A percentile compares a stretch with the other conserved stretches of the same genome.
phyloP scores from a whole-genome alignment of 2,329 filamentous ascomycete genomes.

The Pseudogymnoascus verrucosus region DNA sequence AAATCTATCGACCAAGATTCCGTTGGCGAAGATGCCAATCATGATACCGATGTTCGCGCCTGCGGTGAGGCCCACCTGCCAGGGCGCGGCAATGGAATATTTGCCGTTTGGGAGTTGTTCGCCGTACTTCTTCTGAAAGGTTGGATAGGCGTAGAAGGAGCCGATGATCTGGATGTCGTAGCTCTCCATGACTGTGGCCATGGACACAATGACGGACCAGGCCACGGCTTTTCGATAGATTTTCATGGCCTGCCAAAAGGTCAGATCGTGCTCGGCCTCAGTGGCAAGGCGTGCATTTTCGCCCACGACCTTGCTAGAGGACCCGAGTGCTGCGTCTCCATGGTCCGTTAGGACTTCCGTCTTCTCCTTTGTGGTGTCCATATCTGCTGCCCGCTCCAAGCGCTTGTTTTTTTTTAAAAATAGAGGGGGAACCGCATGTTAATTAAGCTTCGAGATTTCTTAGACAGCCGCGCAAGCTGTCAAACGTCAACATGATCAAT shows the following conservation, averaged over 20 bases:
- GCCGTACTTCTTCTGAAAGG: slow-evolving; percentile 32
- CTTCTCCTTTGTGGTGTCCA: slow-evolving; percentile 4
- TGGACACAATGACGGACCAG: slow-evolving; percentile 80
- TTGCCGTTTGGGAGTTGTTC: slow-evolving; percentile 23
- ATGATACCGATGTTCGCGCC: slow-evolving; percentile 29
- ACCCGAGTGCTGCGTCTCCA: not conserved
- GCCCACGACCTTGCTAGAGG: slow-evolving; percentile 1
- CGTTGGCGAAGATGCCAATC: slow-evolving; percentile 39
- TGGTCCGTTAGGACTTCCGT: not conserved
- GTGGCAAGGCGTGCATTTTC: slow-evolving; percentile 32
- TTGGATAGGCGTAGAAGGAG: slow-evolving; percentile 53
- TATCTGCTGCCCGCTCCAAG: not conserved
- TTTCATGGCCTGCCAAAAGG: slow-evolving; percentile 64
- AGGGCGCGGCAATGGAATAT: slow-evolving; percentile 23
- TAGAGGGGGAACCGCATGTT: not conserved
- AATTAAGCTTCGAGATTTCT: slow-evolving; percentile 4
- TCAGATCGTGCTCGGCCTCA: slow-evolving; percentile 62
- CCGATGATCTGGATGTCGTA: slow-evolving; percentile 75
- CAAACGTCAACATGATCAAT: not conserved
- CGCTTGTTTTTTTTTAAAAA: not conserved
- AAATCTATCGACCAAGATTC: slow-evolving; percentile 40
- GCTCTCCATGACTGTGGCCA: slow-evolving; percentile 85
- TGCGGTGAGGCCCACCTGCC: slow-evolving; percentile 26
- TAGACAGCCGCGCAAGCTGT: not conserved
- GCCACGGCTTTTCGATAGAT: slow-evolving; percentile 80